These are phyloP conservation scores for Aspergillus unguis DNA, from an alignment of 2,329 filamentous ascomycete species.

Conservation along the genomic window DNA sequence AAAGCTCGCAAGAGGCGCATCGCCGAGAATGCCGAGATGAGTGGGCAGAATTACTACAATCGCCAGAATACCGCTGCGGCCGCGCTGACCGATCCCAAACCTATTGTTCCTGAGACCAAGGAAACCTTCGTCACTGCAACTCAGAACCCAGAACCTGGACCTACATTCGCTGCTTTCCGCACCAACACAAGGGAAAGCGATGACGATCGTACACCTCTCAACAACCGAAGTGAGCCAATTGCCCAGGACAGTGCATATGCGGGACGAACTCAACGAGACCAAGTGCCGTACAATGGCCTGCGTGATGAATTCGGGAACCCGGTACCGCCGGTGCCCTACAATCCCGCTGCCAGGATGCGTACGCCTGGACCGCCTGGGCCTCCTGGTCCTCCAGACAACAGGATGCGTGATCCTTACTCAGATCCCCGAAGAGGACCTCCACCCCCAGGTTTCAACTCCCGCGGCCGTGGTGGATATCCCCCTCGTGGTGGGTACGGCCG, in stretches of 20 bases:
- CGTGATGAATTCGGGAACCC: slow-evolving; percentile 42
- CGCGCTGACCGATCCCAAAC: slow-evolving; percentile 17
- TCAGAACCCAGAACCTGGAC: slow-evolving; percentile 49
- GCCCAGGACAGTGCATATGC: slow-evolving; percentile 29
- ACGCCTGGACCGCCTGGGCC: slow-evolving; percentile 7
- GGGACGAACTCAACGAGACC: slow-evolving; percentile 26
- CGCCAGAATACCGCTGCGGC: slow-evolving; percentile 47
- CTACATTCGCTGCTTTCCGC: slow-evolving; percentile 48
- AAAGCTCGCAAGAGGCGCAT: slow-evolving; percentile 93
- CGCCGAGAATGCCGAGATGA: slow-evolving; percentile 95
- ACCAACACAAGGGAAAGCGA: slow-evolving; percentile 33
- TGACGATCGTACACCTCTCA: slow-evolving; percentile 42
- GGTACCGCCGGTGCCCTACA: slow-evolving; percentile 32
- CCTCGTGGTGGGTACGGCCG: slow-evolving; percentile 45
- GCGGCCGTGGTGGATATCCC: slow-evolving; percentile 57
- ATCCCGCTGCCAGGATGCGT: slow-evolving; percentile 34
- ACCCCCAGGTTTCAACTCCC: slow-evolving; percentile 46
- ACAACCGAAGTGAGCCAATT: slow-evolving; percentile 29
- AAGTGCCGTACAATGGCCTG: slow-evolving; percentile 30
- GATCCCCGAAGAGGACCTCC: slow-evolving; percentile 42
- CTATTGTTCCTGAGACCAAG: slow-evolving; percentile 52
- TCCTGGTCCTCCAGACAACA: slow-evolving; percentile 25
- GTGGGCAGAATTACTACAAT: slow-evolving; percentile 85
- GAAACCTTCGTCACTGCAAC: slow-evolving; percentile 55
- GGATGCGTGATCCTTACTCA: slow-evolving; percentile 47